A percentile compares a stretch with the other conserved stretches of the same genome.
phyloP scores from a whole-genome alignment of 441 rosid species.

The Gossypium davidsonii region DNA sequence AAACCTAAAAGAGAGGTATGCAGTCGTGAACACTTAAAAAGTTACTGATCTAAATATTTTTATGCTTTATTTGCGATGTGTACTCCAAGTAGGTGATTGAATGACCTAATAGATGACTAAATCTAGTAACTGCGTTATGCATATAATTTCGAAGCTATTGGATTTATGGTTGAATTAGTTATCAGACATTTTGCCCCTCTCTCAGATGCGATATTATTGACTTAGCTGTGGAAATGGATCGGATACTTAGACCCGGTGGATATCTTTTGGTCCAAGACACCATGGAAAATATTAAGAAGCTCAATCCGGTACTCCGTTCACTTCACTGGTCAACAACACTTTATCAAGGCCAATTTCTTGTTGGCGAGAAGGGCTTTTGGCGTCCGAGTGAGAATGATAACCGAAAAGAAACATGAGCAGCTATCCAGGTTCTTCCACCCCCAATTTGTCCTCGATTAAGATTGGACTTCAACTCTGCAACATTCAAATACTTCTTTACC shows the following conservation, averaged over 20 bases:
- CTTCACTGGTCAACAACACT: conserved; percentile 62
- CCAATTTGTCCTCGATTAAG: not conserved
- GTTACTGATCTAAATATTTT: not conserved
- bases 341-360: conserved; percentile 56
- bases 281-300: conserved; percentile 44
- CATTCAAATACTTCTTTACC: not conserved
- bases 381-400: conserved; percentile 37
- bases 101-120: not conserved
- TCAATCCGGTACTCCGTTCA: conserved; percentile 40
- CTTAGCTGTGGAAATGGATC: conserved; percentile 66
- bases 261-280: conserved; percentile 68
- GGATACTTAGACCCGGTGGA: conserved; percentile 75
- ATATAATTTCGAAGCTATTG: not conserved
- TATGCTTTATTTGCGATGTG: not conserved
- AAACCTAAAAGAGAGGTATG: conserved; percentile 46
- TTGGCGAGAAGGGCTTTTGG: conserved; percentile 73
- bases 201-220: conserved; percentile 55
- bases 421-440: not conserved
- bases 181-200: not conserved
- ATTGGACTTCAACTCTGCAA: not conserved
- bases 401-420: not conserved
- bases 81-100: not conserved
- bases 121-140: not conserved
- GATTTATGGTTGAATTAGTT: not conserved
- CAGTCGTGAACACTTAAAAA: not conserved